Base-by-base conservation (phyloP, 1,139 yeast genomes). In the Pichia sp. region DNA sequence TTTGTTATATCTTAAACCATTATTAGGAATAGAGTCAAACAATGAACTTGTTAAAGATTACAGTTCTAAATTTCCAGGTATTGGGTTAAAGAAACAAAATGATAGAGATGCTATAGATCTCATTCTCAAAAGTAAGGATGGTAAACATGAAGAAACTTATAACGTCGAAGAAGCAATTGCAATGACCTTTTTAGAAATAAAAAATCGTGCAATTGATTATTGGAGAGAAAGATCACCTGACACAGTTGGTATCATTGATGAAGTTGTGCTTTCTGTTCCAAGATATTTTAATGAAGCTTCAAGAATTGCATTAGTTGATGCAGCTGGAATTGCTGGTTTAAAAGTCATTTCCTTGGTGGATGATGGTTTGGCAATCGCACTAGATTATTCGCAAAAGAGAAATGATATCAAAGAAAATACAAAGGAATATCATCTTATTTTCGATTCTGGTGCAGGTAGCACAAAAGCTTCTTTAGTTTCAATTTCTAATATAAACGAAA, bases 371-470 rank as follows among this genome's bases (percentile, higher is more conserved):
- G 91, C 98, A 2, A 93, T 89, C 27, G 96, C 96, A 0, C 72
- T 88, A 47, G 89, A 90, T 65, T 90, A 81, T 66, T 80, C 77
- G 1, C 74, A 84, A 43, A 76, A 75, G 41, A 73, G 78, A 50
- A 74, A 74, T 19, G 50, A 53, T 46, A 42, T 48, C 11, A 69
- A 75, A 38, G 75, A 73, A 5, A 67, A 67, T 16, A 65, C 64
- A 8, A 73, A 72, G 48, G 81, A 83, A 60, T 79, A 84, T 62
- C 88, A 87, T 63, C 67, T 90, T 50, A 77, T 95, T 34, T 89
- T 84, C 67, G 99, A 93, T 67, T 80, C 87, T 78, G 99, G 99
- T 49, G 95, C 96, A 3, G 96, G 96, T 1, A 83, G 95, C 0
- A 87, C 96, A 0, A 81, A 84, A 53, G 96, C 96, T 3, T 86